phyloP scores from a whole-genome alignment of 495 filamentous ascomycete genomes.

The Hypoxylon fuscum region DNA sequence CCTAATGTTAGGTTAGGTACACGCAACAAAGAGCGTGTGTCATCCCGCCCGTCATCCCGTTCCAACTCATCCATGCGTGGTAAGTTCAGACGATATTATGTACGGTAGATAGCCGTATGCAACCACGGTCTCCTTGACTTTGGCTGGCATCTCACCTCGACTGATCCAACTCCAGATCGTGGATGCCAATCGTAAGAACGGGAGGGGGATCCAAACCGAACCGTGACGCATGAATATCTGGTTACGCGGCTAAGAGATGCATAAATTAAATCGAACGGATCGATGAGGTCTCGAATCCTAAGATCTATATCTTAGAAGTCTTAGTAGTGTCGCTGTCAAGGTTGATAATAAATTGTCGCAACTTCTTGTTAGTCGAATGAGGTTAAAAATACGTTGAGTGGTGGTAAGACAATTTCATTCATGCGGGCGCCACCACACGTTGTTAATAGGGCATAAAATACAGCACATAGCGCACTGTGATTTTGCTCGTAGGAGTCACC shows the following conservation, averaged over 20 bases:
- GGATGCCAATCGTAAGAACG: conserved; percentile 27
- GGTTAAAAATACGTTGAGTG: neutral
- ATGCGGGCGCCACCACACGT: neutral
- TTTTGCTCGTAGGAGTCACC: neutral
- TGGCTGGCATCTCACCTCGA: conserved; percentile 34
- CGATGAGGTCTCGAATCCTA: conserved; percentile 7
- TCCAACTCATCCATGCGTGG: conserved; percentile 21
- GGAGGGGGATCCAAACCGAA: conserved; percentile 33
- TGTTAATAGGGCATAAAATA: neutral
- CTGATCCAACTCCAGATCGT: conserved; percentile 33
- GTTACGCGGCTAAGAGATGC: conserved; percentile 22
- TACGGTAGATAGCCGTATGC: conserved; percentile 23
- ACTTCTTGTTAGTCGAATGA: too few species aligned
- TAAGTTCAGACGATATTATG: conserved; percentile 30
- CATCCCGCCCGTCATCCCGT: conserved; percentile 26
- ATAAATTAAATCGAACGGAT: conserved; percentile 10
- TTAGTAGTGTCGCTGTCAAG: neutral
- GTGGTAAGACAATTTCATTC: neutral
- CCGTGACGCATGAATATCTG: conserved; percentile 23
- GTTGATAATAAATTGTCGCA: too few species aligned
- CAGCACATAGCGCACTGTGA: conserved; percentile 20
- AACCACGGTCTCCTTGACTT: conserved; percentile 30
- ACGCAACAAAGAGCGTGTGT: conserved; percentile 26
- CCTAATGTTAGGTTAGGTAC: too few species aligned
- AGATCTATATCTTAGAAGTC: conserved; percentile 1